A percentile compares a stretch with the other conserved stretches of the same genome.
Conservation (phyloP, 2,329 filamentous ascomycete species). For the Metarhizium sp. region DNA sequence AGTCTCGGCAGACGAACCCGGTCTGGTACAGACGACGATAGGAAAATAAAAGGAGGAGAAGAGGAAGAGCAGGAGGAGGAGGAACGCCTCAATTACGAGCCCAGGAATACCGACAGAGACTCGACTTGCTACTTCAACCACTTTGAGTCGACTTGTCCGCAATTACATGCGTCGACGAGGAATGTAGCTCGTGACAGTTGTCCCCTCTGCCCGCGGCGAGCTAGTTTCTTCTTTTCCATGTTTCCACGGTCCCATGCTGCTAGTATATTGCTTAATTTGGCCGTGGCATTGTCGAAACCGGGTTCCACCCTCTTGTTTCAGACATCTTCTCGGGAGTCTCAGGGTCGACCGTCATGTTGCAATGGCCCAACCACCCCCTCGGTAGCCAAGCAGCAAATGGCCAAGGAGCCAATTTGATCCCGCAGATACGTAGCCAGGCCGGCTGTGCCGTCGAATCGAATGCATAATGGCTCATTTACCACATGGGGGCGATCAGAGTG, state of each 20-base stretch:
- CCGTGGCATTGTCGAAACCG: not conserved
- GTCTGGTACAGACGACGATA: not conserved
- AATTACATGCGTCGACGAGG: no score
- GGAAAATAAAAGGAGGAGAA: not conserved
- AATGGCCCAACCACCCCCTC: constrained; percentile 1
- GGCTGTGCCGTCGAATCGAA: not conserved
- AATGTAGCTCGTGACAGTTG: no score
- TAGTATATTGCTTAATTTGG: not conserved
- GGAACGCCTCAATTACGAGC: no score
- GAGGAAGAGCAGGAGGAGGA: no score
- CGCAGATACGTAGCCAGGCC: no score
- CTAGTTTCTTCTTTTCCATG: no score
- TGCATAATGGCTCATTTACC: not conserved
- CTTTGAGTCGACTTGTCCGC: no score
- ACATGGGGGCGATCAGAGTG: not conserved
- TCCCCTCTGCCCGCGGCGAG: no score
- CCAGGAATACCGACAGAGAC: no score
- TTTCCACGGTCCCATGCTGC: no score
- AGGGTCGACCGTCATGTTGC: constrained; percentile 2
- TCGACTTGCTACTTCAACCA: no score
- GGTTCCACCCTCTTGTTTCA: constrained; percentile 1
- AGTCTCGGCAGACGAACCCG: constrained; percentile 1
- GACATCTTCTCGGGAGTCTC: constrained; percentile 1
- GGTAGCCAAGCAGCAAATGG: not conserved
- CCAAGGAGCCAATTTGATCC: no score